Conservation (phyloP, 2,329 filamentous ascomycete species). For the Chaetomium sp. region DNA sequence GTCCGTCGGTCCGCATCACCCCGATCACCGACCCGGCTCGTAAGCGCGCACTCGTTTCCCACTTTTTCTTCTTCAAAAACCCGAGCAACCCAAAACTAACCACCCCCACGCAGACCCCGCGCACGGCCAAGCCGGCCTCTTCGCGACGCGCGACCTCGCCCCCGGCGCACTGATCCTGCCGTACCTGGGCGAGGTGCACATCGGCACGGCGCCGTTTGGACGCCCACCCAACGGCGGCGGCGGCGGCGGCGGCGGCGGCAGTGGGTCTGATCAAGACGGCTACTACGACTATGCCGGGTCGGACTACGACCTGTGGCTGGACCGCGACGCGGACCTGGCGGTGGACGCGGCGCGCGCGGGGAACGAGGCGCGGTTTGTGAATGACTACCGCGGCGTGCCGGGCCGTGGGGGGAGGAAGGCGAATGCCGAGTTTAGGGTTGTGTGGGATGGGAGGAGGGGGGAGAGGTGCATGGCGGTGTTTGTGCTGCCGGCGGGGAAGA, state of each 20-base stretch:
- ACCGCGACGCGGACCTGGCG: constrained; percentile 57
- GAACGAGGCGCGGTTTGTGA: constrained; percentile 68
- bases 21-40: constrained; percentile 51
- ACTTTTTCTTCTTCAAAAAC: background rate
- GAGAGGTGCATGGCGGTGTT: constrained; percentile 62
- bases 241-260: background rate
- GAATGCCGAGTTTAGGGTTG: constrained; percentile 62
- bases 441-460: constrained; percentile 55
- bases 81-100: background rate
- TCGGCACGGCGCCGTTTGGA: constrained; percentile 35
- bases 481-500: constrained; percentile 52
- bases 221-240: background rate
- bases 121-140: constrained; percentile 60
- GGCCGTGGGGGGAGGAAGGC: constrained; percentile 41
- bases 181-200: constrained; percentile 63
- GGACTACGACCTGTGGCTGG: constrained; percentile 68
- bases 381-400: constrained; percentile 65
- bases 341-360: constrained; percentile 61
- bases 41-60: constrained; percentile 7
- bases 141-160: constrained; percentile 56
- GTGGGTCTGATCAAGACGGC: background rate
- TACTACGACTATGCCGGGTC: constrained; percentile 45
- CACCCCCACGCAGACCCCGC: constrained; percentile 53
- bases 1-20: constrained; percentile 55
- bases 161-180: constrained; percentile 61